Conservation (phyloP, 2,329 filamentous ascomycete genomes). For the Leptographium galeiforme region DNA sequence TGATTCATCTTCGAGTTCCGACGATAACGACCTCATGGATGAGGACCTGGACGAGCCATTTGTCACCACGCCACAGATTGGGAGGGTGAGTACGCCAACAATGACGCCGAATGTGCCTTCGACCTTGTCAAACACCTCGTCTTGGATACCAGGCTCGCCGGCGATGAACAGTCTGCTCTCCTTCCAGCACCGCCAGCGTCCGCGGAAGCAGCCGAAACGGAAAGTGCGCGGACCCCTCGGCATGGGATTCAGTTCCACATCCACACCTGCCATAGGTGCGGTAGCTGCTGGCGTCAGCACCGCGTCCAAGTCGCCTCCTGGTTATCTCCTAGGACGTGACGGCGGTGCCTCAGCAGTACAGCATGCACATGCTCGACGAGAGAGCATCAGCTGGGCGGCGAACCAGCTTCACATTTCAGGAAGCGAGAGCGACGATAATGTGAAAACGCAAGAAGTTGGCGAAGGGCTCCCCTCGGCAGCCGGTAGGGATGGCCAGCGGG, state of each 20-base stretch:
- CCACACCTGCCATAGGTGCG: conserved; percentile 15
- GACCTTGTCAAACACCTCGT: neutral
- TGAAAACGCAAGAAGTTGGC: conserved; percentile 30
- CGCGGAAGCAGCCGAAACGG: conserved; percentile 53
- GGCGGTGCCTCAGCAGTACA: neutral
- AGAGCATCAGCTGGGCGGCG: conserved; percentile 82
- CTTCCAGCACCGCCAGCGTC: conserved; percentile 64
- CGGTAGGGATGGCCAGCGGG: conserved; percentile 46
- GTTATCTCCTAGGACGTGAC: conserved; percentile 13
- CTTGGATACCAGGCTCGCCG: conserved; percentile 34
- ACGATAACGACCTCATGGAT: conserved; percentile 57
- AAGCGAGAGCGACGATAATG: conserved; percentile 66
- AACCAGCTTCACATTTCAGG: conserved; percentile 75
- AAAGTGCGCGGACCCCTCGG: conserved; percentile 31
- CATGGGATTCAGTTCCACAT: conserved; percentile 32
- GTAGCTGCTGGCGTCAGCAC: neutral
- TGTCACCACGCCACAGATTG: conserved; percentile 67
- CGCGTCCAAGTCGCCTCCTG: conserved; percentile 63
- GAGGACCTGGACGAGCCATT: conserved; percentile 70
- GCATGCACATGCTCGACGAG: conserved; percentile 47
- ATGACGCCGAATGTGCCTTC: conserved; percentile 10
- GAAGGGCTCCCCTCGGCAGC: conserved; percentile 28
- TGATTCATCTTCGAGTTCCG: conserved; percentile 63
- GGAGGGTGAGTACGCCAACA: conserved; percentile 37
- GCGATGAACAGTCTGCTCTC: conserved; percentile 67